Percentiles rank a stretch among this genome's conserved stretches.
phyloP scores from a whole-genome alignment of 192 early-diverging fungal species.

The Coemansia asiatica region DNA sequence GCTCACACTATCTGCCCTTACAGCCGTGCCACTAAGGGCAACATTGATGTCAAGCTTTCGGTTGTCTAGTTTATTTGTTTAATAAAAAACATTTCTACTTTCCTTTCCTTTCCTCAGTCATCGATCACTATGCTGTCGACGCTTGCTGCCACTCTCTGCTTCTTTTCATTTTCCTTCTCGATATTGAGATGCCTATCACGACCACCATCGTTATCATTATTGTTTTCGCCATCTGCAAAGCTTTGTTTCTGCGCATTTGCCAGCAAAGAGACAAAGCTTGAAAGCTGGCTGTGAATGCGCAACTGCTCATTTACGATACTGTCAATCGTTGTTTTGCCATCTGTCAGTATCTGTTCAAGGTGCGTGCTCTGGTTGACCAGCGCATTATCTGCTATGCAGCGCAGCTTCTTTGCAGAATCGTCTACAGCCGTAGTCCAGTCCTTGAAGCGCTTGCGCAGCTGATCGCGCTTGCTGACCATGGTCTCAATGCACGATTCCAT shows the following conservation, averaged over 20 bases:
- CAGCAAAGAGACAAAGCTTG: constrained; percentile 44
- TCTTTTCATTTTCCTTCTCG: neutral
- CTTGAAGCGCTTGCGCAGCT: constrained; percentile 49
- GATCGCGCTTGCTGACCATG: constrained; percentile 37
- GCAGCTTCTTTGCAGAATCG: constrained; percentile 19
- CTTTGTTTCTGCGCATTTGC: constrained; percentile 42
- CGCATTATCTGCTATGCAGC: constrained; percentile 39
- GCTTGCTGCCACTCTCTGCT: neutral
- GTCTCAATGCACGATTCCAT: constrained; percentile 28
- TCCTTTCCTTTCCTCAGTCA: neutral
- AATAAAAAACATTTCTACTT: neutral
- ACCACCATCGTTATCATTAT: neutral
- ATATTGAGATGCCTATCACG: too few relatives aligned
- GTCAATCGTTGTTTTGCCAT: constrained; percentile 36
- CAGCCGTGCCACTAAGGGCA: constrained; percentile 55
- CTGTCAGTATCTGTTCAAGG: constrained; percentile 33
- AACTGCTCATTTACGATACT: constrained; percentile 27
- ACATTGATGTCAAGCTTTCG: constrained; percentile 58
- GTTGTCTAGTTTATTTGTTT: constrained; percentile 29
- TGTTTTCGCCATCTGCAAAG: constrained; percentile 13
- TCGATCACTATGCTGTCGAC: neutral
- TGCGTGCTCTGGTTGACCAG: constrained; percentile 48
- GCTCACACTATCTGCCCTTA: constrained; percentile 62
- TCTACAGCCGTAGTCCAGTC: constrained; percentile 35
- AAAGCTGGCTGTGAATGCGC: constrained; percentile 33